phyloP scores from a whole-genome alignment of 176 grass and related monocot genomes.

The Hordeum vulgare region DNA sequence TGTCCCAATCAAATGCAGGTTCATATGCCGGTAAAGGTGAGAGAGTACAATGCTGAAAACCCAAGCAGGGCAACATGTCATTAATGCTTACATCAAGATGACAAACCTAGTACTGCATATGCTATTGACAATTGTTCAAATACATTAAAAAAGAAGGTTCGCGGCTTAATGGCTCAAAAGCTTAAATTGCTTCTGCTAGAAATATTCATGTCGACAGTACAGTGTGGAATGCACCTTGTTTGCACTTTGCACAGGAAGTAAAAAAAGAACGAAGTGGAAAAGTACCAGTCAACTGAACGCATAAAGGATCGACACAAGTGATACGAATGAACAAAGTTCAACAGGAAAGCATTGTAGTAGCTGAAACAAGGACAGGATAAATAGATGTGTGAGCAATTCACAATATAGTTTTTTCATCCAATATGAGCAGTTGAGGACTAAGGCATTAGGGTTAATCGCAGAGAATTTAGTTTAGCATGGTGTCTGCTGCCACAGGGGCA shows the following conservation, averaged over 20 bases:
- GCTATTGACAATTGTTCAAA: slow-evolving; percentile 1
- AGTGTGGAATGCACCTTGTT: neutral
- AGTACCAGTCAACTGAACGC: neutral
- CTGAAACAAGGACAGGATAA: neutral
- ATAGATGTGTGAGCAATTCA: neutral
- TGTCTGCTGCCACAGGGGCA: neutral
- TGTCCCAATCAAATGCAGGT: slow-evolving; percentile 99
- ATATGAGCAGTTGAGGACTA: neutral
- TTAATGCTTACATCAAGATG: slow-evolving; percentile 23
- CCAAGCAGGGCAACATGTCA: neutral
- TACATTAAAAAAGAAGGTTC: neutral
- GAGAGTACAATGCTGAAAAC: slow-evolving; percentile 76
- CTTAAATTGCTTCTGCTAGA: slow-evolving; percentile 18
- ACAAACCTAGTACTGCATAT: neutral
- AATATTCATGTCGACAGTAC: neutral
- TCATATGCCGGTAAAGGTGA: slow-evolving; percentile 90
- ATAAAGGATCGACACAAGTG: neutral
- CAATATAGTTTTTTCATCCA: neutral
- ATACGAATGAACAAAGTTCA: neutral
- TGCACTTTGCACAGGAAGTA: neutral
- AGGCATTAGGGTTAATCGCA: slow-evolving; percentile 2
- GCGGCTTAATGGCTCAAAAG: neutral
- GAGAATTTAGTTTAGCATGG: neutral
- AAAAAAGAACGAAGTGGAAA: neutral
- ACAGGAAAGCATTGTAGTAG: neutral